Conservation (phyloP, 306 rosid species). For the Carpinus fangiana region DNA sequence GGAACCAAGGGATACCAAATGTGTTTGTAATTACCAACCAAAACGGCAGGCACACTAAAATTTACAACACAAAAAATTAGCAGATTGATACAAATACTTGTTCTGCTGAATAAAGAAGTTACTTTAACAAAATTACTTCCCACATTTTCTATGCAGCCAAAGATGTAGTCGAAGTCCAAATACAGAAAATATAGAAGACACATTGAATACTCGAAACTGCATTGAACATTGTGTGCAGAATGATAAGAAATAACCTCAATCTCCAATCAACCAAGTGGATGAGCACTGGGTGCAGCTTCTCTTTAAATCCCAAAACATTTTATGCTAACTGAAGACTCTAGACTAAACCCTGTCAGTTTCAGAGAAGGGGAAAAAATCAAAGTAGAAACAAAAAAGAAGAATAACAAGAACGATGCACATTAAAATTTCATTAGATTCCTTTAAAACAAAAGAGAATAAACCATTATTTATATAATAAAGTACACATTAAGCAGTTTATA, state of each 20-base stretch:
- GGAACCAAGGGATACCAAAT: neutral
- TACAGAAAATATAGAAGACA: neutral
- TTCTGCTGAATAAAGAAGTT: neutral
- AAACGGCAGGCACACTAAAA: neutral
- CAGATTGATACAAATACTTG: conserved; percentile 1
- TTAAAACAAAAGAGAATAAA: neutral
- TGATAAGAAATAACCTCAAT: neutral
- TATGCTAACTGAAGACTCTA: conserved; percentile 9
- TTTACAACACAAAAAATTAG: neutral
- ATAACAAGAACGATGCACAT: neutral
- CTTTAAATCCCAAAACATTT: conserved; percentile 10
- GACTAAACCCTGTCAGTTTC: conserved; percentile 24
- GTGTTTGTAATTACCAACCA: neutral
- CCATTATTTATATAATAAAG: neutral
- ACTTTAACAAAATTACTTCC: conserved; percentile 1
- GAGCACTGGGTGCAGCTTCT: neutral
- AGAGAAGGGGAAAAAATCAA: neutral
- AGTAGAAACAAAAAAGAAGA: neutral
- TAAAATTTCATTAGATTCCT: neutral
- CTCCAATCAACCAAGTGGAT: neutral
- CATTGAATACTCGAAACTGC: neutral
- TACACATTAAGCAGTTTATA: neutral
- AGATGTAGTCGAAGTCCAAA: conserved; percentile 10
- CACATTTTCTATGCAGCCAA: conserved; percentile 11
- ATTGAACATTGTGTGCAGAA: neutral